A percentile compares a stretch with the other conserved stretches of the same genome.
Conservation (phyloP, 495 filamentous ascomycete genomes). For the Aspergillus heteromorphus region DNA sequence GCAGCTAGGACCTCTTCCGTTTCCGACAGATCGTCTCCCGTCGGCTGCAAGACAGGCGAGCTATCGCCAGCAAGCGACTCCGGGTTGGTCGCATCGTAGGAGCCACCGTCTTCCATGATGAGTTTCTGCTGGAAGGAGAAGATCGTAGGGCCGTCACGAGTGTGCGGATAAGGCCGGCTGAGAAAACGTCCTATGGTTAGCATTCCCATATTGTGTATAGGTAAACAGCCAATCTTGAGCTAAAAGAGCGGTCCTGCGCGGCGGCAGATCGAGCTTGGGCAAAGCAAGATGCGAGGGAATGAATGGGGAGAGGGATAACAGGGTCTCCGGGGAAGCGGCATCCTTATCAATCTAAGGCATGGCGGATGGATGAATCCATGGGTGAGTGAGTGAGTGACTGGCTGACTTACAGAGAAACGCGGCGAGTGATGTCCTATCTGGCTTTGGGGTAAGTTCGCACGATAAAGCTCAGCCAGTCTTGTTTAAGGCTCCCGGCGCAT, state of each 20-base stretch:
- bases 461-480: slow-evolving; percentile 9
- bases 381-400: too few species aligned
- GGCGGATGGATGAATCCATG: not conserved
- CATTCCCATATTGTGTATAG: slow-evolving; percentile 33
- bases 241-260: slow-evolving; percentile 2
- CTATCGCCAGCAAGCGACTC: slow-evolving; percentile 17
- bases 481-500: slow-evolving; percentile 16
- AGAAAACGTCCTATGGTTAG: slow-evolving; percentile 42
- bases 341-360: slow-evolving; percentile 7
- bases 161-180: slow-evolving; percentile 36
- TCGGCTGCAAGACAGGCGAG: slow-evolving; percentile 26
- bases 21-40: slow-evolving; percentile 22
- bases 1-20: slow-evolving; percentile 19
- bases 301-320: not conserved
- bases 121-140: slow-evolving; percentile 42
- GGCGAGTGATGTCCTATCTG: slow-evolving; percentile 5
- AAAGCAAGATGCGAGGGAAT: not conserved
- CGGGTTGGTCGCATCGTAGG: slow-evolving; percentile 23
- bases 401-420: slow-evolving; percentile 1
- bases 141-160: slow-evolving; percentile 37
- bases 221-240: not conserved
- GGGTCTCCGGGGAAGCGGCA: not conserved
- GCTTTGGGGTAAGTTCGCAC: not conserved
- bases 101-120: slow-evolving; percentile 32
- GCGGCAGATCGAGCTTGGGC: not conserved